Evolutionary conservation across 2,329 filamentous ascomycete species (phyloP), one percentile per base, ranked within the genome.

Genomic region (Aspergillus aculeatus): DNA sequence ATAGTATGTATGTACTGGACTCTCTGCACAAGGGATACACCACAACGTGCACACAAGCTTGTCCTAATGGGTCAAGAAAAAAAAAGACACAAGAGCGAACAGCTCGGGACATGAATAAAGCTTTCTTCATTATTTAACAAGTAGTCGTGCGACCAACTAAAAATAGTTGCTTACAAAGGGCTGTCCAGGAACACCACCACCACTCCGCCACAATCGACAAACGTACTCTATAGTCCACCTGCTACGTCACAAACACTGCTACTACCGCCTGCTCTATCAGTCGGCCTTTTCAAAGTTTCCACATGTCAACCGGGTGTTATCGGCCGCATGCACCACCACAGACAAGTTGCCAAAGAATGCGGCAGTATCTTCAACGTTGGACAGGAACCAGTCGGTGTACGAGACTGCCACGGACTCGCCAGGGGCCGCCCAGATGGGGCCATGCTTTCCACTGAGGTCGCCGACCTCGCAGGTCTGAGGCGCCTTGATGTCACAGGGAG

Each of bases 361-460:
- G n/a, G 68, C 68, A 41, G 73, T 70, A 11, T 69, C 71, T 0
- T 73, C 68, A 35, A 69, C 66, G 49, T 79, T 81, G 31, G 83
- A 80, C 41, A 82, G 62, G 73, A 80, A 86, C 41, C 72, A 68
- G 62, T 86, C 84, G 44, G 72, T 66, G 64, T 83, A 81, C 50
- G 63, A 62, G 44, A 63, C 62, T 19, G 66, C 66, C 65, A 73
- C 79, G 24, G 57, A 56, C 48, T 68, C 60, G 41, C 60, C 58
- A 6, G 50, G 70, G 69, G 82, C 87, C 29, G 75, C 72, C 26
- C 74, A 79, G 68, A 90, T 83, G 61, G 81, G 81, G 62, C 89
- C 89, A 68, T 89, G 80, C 78, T 94, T 94, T 71, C 90, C 90
- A 67, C 85, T 84, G 58, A 92, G 80, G 72, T 94, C 90, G 64